These are phyloP conservation scores for Suhomyces panamericanus DNA, from an alignment of 1,139 yeast genomes.

Conservation along the genomic window DNA sequence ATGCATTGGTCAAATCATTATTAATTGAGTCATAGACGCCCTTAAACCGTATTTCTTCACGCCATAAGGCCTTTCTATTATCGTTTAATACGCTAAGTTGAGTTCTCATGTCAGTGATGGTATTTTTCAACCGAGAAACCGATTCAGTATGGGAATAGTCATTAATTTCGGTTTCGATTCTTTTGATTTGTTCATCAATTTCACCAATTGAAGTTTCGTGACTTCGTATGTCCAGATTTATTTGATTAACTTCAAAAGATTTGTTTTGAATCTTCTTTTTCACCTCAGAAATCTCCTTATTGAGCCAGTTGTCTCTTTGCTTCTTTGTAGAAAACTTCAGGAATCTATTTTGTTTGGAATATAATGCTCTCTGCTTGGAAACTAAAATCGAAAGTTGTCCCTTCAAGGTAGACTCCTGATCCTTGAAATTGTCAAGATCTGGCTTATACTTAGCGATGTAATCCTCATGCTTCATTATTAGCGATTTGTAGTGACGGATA, in stretches of 20 bases:
- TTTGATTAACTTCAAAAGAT: conserved; percentile 25
- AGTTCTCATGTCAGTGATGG: conserved; percentile 39
- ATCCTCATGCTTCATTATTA: conserved; percentile 25
- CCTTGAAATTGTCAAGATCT: conserved; percentile 36
- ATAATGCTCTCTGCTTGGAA: conserved; percentile 60
- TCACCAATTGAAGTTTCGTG: conserved; percentile 22
- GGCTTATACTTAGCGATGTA: conserved; percentile 40
- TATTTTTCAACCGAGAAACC: conserved; percentile 30
- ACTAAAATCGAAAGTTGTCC: conserved; percentile 44
- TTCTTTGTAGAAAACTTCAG: conserved; percentile 54
- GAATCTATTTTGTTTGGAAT: conserved; percentile 73
- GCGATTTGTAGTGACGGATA: conserved; percentile 21
- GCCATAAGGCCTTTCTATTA: conserved; percentile 72
- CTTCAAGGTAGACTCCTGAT: conserved; percentile 44
- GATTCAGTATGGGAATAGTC: conserved; percentile 21
- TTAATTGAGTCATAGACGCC: conserved; percentile 56
- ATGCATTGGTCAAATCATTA: conserved; percentile 58
- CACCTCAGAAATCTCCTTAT: conserved; percentile 27
- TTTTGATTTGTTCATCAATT: conserved; percentile 41
- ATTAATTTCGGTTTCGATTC: conserved; percentile 34
- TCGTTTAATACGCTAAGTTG: conserved; percentile 55
- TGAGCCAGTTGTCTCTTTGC: conserved; percentile 74
- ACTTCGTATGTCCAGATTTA: conserved; percentile 21
- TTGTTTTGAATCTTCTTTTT: conserved; percentile 23
- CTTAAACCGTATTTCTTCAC: conserved; percentile 68